These are phyloP conservation scores for Solanum virginianum DNA, from an alignment of 257 asterid species.

Conservation along the genomic window DNA sequence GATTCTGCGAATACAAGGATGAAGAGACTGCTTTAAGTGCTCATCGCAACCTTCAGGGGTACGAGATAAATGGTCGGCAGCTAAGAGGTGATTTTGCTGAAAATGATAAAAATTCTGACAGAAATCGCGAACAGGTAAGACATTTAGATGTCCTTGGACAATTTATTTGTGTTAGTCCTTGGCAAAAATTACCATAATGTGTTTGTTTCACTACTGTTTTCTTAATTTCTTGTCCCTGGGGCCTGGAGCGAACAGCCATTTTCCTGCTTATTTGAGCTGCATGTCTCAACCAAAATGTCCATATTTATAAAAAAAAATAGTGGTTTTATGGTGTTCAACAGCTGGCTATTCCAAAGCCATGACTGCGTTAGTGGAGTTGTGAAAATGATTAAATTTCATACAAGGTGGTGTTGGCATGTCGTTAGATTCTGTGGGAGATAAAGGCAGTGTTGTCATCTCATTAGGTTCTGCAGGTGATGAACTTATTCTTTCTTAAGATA, in stretches of 20 bases:
- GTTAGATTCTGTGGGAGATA: not conserved
- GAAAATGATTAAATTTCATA: not conserved
- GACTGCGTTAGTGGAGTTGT: not conserved
- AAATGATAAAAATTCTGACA: conserved; percentile 74
- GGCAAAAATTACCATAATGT: not conserved
- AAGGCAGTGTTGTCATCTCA: not conserved
- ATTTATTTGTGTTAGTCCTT: not conserved
- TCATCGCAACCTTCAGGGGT: conserved; percentile 81
- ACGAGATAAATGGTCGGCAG: conserved; percentile 86
- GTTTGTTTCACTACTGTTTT: not conserved
- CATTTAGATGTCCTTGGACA: not conserved
- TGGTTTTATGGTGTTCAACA: not conserved
- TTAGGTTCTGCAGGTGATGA: not conserved
- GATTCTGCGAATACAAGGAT: conserved; percentile 93
- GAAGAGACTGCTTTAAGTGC: conserved; percentile 96
- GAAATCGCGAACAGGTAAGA: conserved; percentile 66
- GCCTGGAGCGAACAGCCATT: not conserved
- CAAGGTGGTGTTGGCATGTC: not conserved
- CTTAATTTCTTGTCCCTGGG: not conserved
- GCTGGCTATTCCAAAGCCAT: not conserved
- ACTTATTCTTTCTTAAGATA: not conserved
- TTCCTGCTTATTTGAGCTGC: not conserved
- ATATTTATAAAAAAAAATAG: not conserved
- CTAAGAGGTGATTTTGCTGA: conserved; percentile 95
- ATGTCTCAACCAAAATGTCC: not conserved